Evolutionary conservation across 2,329 filamentous ascomycete genomes (phyloP).

Genomic region (Neopestalotiopsis sp.): DNA sequence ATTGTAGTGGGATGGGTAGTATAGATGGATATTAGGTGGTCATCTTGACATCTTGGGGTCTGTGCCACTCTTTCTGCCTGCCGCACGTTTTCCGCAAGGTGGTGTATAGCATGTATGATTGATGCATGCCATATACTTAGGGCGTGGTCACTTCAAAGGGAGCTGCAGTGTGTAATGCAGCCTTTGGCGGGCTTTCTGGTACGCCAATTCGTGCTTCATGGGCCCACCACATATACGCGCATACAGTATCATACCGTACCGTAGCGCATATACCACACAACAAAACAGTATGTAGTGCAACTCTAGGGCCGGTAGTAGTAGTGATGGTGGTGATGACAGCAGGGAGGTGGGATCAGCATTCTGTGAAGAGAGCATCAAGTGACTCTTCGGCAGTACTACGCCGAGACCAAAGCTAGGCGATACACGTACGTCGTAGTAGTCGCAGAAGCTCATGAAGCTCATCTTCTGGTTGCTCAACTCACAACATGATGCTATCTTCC

Average conservation of each 20-base stretch:
- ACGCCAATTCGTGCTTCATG: neutral
- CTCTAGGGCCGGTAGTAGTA: neutral
- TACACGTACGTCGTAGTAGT: neutral
- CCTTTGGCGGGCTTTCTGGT: neutral
- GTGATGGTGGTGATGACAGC: neutral
- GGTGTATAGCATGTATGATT: neutral
- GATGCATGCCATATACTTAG: neutral
- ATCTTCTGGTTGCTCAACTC: neutral
- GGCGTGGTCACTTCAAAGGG: neutral
- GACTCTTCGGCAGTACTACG: neutral
- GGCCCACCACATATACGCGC: neutral
- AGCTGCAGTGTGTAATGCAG: neutral
- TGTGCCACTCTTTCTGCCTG: neutral
- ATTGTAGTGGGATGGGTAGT: neutral
- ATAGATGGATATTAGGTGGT: neutral
- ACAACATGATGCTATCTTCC: neutral
- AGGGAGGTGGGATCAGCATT: neutral
- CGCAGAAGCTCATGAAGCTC: neutral
- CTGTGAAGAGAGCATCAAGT: neutral
- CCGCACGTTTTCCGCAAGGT: neutral
- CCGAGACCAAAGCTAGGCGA: neutral
- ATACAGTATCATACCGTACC: neutral
- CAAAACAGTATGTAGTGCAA: neutral
- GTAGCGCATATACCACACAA: neutral
- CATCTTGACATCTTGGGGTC: neutral